A percentile compares a stretch with the other conserved stretches of the same genome.
Evolutionary conservation across 192 early-diverging fungal genomes (phyloP).

Genomic region (Umbelopsis ramanniana): DNA sequence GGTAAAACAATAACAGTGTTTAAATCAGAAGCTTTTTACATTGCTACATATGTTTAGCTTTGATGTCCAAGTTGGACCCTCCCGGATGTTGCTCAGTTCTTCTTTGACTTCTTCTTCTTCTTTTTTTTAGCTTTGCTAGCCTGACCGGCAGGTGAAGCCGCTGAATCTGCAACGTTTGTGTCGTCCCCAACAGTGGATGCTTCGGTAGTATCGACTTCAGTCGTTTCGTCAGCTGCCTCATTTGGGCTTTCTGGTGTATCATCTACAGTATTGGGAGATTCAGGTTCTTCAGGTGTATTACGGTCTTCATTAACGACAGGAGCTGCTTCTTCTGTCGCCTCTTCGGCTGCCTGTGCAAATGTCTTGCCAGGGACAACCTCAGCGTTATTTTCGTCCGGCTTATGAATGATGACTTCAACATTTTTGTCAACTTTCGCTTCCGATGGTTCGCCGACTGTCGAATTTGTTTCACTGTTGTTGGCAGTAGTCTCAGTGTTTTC

Average conservation of each 20-base stretch:
- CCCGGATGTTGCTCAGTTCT: not conserved
- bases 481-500: slow-evolving; percentile 38
- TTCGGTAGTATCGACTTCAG: not conserved
- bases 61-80: not conserved
- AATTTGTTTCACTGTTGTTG: slow-evolving; percentile 13
- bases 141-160: slow-evolving; percentile 8
- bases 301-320: not conserved
- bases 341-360: not conserved
- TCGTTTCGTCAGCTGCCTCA: not conserved
- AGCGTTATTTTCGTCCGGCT: not conserved
- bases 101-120: slow-evolving; percentile 23
- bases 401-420: not conserved
- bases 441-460: not conserved
- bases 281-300: not conserved
- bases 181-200: not conserved
- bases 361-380: not conserved
- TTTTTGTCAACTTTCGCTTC: not conserved
- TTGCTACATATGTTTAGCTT: not conserved
- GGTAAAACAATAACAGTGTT: not conserved
- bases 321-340: not conserved
- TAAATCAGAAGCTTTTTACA: not conserved
- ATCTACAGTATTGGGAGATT: not conserved
- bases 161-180: not conserved
- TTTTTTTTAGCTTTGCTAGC: slow-evolving; percentile 19
- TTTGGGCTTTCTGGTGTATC: not conserved